Conservation (phyloP, 495 filamentous ascomycete species). For the Xanthoparmelia taractica region DNA sequence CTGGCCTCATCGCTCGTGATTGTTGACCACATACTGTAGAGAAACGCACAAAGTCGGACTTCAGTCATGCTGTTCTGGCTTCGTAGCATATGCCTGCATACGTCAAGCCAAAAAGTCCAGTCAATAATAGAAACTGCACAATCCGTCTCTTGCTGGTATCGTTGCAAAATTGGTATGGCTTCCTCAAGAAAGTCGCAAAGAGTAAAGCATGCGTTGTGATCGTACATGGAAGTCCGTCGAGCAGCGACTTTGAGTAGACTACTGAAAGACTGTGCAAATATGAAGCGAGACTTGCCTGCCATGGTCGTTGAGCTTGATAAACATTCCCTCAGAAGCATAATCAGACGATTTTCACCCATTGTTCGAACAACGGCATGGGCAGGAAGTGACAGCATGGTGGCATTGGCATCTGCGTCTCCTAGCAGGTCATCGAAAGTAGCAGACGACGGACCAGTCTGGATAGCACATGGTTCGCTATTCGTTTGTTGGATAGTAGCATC, state of each 20-base stretch:
- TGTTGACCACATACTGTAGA: conserved; percentile 74
- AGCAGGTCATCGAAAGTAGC: conserved; percentile 73
- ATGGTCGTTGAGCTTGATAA: conserved; percentile 59
- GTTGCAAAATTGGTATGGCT: conserved; percentile 50
- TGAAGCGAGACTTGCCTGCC: conserved; percentile 49
- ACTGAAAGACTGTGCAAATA: conserved; percentile 75
- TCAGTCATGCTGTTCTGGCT: conserved; percentile 94
- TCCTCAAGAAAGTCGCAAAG: conserved; percentile 93
- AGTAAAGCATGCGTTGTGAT: conserved; percentile 84
- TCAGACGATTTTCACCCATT: conserved; percentile 87
- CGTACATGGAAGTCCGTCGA: conserved; percentile 69
- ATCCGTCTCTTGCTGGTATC: conserved; percentile 45
- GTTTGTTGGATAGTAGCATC: conserved; percentile 79
- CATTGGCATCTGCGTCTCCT: conserved; percentile 58
- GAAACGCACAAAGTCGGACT: conserved; percentile 76
- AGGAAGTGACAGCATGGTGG: conserved; percentile 58
- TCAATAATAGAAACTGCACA: conserved; percentile 46
- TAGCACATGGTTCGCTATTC: conserved; percentile 42
- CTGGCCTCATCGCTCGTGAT: conserved; percentile 58
- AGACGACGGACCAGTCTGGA: conserved; percentile 49
- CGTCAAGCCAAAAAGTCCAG: conserved; percentile 86
- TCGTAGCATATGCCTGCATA: conserved; percentile 72
- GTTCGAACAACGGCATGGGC: conserved; percentile 61
- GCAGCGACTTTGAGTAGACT: conserved; percentile 64
- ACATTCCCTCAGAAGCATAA: conserved; percentile 81